phyloP scores from a whole-genome alignment of 1,139 yeast genomes.

The Hansenula sp. region DNA sequence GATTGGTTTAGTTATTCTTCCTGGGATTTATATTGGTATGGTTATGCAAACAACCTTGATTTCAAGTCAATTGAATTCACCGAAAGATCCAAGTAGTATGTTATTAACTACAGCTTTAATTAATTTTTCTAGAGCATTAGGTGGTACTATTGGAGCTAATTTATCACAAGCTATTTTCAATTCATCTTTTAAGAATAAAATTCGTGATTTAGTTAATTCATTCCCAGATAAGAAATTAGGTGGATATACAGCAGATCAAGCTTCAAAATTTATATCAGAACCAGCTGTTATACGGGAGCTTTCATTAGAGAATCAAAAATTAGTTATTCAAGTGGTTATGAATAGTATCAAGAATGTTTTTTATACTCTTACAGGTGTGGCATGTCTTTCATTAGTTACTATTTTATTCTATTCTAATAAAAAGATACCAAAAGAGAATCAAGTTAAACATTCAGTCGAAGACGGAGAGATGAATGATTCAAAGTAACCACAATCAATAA shows the following conservation, averaged over 20 bases:
- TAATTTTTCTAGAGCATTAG: constrained; percentile 40
- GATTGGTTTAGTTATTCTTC: constrained; percentile 50
- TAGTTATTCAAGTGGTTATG: neutral
- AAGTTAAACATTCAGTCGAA: no score
- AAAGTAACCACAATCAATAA: no score
- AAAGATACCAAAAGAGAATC: constrained; percentile 34
- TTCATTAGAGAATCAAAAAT: neutral
- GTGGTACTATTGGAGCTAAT: constrained; percentile 42
- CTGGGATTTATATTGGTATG: constrained; percentile 53
- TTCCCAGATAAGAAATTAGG: no score
- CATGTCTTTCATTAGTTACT: constrained; percentile 28
- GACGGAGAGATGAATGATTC: no score
- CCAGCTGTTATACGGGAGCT: neutral
- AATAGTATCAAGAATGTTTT: constrained; percentile 32
- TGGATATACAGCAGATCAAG: no score
- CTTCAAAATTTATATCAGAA: neutral
- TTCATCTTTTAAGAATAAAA: constrained; percentile 20
- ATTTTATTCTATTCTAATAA: constrained; percentile 35
- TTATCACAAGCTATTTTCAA: constrained; percentile 42
- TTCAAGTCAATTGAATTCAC: constrained; percentile 52
- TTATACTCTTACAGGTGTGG: constrained; percentile 35
- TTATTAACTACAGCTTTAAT: constrained; percentile 43
- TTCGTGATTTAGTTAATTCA: no score
- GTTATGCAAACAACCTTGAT: constrained; percentile 48
- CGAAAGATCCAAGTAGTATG: constrained; percentile 44